phyloP scores from a whole-genome alignment of 2,329 filamentous ascomycete species.

The Stagonosporopsis cucurbitacearum region DNA sequence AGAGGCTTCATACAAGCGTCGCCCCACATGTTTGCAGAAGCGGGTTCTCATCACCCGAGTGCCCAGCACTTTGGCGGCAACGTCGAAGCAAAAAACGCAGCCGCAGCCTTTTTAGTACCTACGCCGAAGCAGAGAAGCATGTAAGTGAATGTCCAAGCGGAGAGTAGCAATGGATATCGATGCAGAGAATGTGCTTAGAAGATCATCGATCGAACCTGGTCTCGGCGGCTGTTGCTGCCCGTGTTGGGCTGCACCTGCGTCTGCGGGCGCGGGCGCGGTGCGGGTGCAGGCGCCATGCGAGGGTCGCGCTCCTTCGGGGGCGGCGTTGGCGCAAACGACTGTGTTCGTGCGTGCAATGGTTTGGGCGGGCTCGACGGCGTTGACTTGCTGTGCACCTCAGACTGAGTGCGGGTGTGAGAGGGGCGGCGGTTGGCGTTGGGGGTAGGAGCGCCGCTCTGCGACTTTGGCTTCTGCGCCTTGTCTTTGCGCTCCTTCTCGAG shows the following conservation, averaged over 20 bases:
- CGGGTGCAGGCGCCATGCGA: slow-evolving; percentile 33
- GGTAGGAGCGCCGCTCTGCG: slow-evolving; percentile 31
- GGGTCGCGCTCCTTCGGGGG: slow-evolving; percentile 42
- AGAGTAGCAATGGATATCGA: slow-evolving; percentile 31
- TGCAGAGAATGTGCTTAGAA: slow-evolving; percentile 39
- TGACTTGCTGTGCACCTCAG: slow-evolving; percentile 35
- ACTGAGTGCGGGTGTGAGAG: slow-evolving; percentile 39
- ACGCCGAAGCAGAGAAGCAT: slow-evolving; percentile 34
- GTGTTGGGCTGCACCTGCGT: slow-evolving; percentile 23
- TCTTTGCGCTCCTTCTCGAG: slow-evolving; percentile 55
- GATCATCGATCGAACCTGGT: slow-evolving; percentile 53
- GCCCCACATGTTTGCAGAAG: neutral
- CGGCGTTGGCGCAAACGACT: slow-evolving; percentile 39
- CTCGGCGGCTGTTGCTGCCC: slow-evolving; percentile 35
- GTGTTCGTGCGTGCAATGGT: slow-evolving; percentile 40
- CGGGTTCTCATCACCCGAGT: slow-evolving; percentile 7
- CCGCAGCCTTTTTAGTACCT: slow-evolving; percentile 34
- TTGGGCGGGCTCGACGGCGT: slow-evolving; percentile 41
- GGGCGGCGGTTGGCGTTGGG: slow-evolving; percentile 25
- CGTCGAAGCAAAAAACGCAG: slow-evolving; percentile 27
- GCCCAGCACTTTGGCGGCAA: slow-evolving; percentile 14
- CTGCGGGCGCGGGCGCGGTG: slow-evolving; percentile 44
- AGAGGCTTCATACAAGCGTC: slow-evolving; percentile 11
- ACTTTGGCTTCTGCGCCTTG: slow-evolving; percentile 29
- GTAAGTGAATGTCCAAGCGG: slow-evolving; percentile 35